Base-by-base conservation (phyloP, 78 protist genomes). In the Anaeramoeba flamelloides region DNA sequence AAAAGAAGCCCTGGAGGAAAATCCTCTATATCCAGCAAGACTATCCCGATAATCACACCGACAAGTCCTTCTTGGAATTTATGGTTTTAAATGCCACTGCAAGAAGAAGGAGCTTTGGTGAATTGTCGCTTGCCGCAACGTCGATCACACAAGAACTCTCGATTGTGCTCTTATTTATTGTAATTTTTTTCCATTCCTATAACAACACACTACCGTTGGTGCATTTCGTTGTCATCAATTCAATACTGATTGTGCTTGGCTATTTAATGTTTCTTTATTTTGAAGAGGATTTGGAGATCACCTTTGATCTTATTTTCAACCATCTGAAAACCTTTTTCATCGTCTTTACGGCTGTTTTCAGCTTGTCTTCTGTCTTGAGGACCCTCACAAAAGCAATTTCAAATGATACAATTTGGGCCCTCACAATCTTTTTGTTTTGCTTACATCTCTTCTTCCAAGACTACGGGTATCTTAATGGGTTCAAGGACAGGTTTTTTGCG, bases 331-430 rank as follows among this genome's bases (percentile, higher is more conserved):
- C 4, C 36, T 22, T 22, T 34, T 8, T 22, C 65, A 30, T 22
- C 36, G 65, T 8, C 3, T 3, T 33, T 78, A 4, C 30, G 32
- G 33, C 4, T 32, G 17, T 82, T 82, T 80, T 78, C 82, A 32
- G 77, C 81, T 38, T 88, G 64, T 88, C 91, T 38, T 88, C 91
- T 65, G 86, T 88, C 3, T 65, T 88, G 41, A 40, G 86, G 75
- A 88, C 91, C 2, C 74, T 88, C 34, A 88, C 91, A 0, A 83
- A 78, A 4, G 78, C 91, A 75, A 82, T 86, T 75, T 78, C 86
- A 26, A 82, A 84, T 78, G 91, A 88, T 64, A 88, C 91, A 0
- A 86, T 88, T 69, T 84, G 87, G 88, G 91, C 91, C 34, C 76
- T 84, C 3, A 79, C 89, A 22, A 82, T 81, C 40, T 76, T 88